Evolutionary conservation across 768 basidiomycete species (phyloP).

Genomic region (Calocybe cyanea): DNA sequence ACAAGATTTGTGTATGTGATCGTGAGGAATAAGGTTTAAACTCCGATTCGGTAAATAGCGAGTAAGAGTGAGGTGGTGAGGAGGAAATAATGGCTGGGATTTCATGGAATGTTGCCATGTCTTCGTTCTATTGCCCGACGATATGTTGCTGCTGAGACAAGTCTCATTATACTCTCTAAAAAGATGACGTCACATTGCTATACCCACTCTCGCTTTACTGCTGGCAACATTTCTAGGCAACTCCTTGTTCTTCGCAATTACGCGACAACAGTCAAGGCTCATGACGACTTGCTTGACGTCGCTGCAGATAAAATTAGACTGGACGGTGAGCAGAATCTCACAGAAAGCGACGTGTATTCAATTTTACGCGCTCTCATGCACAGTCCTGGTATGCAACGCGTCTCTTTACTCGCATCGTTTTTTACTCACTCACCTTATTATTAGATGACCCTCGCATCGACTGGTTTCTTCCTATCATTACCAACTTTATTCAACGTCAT

Average conservation of each 20-base stretch:
- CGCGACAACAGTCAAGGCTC: too few species aligned
- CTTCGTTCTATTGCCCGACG: constrained; percentile 22
- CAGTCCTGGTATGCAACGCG: too few species aligned
- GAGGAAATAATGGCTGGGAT: neutral
- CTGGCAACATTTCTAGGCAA: too few species aligned
- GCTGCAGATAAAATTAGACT: constrained; percentile 37
- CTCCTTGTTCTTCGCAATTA: too few species aligned
- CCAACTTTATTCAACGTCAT: constrained; percentile 29
- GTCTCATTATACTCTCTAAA: too few species aligned
- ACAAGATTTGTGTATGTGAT: neutral
- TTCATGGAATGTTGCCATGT: constrained; percentile 84
- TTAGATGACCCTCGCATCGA: constrained; percentile 20
- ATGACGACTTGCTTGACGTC: constrained; percentile 33
- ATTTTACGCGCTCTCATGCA: constrained; percentile 49
- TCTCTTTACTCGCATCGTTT: too few species aligned
- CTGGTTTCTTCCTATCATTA: constrained; percentile 38
- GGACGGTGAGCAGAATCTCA: constrained; percentile 25
- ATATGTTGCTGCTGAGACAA: too few species aligned
- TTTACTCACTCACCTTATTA: neutral
- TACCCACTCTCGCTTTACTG: too few species aligned
- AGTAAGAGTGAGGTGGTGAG: neutral
- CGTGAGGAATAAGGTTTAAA: neutral
- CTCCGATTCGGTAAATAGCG: neutral
- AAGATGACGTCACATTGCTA: too few species aligned
- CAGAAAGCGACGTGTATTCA: constrained; percentile 58